Evolutionary conservation across 2,329 filamentous ascomycete species (phyloP).

Genomic region (Xylariaceae sp.): DNA sequence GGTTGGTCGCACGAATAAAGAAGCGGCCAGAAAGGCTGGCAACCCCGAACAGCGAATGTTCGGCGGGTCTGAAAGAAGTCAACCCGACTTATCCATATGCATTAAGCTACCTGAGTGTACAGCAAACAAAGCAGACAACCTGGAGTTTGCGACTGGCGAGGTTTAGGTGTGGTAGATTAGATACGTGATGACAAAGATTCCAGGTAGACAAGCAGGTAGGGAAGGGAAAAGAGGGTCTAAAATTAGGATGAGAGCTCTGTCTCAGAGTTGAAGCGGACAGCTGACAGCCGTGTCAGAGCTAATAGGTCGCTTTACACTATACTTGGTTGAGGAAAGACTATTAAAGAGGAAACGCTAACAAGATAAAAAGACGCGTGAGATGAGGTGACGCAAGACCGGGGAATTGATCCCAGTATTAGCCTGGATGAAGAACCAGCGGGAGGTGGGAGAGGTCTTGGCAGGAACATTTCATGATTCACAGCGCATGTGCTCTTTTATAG

Average conservation of each 20-base stretch:
- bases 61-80: no score
- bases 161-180: not conserved
- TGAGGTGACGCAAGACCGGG: conserved; percentile 15
- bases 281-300: no score
- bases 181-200: no score
- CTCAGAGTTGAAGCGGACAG: no score
- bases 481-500: conserved; percentile 18
- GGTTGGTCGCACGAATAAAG: conserved; percentile 5
- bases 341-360: not conserved
- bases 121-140: no score
- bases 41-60: conserved; percentile 10
- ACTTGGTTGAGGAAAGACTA: conserved; percentile 14
- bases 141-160: no score
- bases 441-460: conserved; percentile 23
- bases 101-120: no score
- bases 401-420: not conserved
- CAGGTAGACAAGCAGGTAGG: not conserved
- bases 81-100: no score
- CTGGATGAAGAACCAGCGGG: not conserved
- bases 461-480: not conserved
- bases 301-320: no score
- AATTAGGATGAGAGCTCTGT: no score
- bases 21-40: not conserved
- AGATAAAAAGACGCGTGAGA: conserved; percentile 5
- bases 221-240: no score